Base-by-base conservation (phyloP, 148 eudicot genomes). In the Silene conica region DNA sequence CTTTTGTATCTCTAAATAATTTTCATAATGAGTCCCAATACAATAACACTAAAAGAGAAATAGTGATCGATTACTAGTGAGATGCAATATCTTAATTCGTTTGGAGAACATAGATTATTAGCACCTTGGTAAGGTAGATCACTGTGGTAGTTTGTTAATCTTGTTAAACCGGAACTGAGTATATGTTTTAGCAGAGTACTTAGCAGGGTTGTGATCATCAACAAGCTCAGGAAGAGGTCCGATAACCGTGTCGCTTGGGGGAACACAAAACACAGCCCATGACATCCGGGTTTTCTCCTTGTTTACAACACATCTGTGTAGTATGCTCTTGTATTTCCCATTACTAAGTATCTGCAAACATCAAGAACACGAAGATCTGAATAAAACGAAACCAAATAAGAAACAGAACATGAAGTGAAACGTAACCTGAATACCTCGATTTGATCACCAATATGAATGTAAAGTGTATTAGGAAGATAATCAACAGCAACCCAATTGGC, bases 401-500 rank as follows among this genome's bases (percentile, higher is more conserved):
- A 26, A 26, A 26, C 28, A 26, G 2, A 26, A 26, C 28, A n/a
- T n/a, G n/a, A 26, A 26, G 28, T 26, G 28, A 26, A 26, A 26
- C 28, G 28, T 26, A 34, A 34, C 41, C 0, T 34, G 16, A 43
- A 6, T 69, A 82, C 90, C 90, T 87, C 86, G 52, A 83, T 4
- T 43, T 87, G 89, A 73, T 86, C 89, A 54, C 89, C 89, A 79
- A 86, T 81, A 68, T 86, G 88, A 55, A 86, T 23, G 8, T 82
- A 67, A 1, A 87, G 80, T 21, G 85, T 84, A 70, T 85, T 69
- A 8, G 83, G 83, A 22, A 85, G 64, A 82, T 85, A 85, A 38
- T 75, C 67, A 20, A 87, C 88, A 63, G 76, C 75, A 56, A 69
- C 82, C 90, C 90, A 87, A 54, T 15, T 34, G 13, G 60, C 79